Base-by-base conservation (phyloP, 495 filamentous ascomycete species). In the Platismatia glauca region DNA sequence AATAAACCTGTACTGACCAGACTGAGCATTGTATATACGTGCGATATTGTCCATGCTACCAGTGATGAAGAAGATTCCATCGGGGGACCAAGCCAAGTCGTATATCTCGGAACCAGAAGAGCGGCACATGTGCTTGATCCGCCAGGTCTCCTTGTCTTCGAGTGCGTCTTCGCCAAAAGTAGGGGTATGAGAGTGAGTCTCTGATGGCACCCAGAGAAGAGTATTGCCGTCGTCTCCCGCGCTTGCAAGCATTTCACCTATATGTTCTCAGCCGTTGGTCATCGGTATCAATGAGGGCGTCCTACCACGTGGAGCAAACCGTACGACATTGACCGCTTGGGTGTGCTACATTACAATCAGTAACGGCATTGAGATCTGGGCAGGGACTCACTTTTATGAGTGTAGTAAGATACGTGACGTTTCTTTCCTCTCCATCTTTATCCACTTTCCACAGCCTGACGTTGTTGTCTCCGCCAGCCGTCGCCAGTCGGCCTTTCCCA, bases 11-110 rank as follows among this genome's bases (percentile, higher is more conserved):
- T 24, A 20, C 83, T 44, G 75, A 95, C 94, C 94, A 64, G 87
- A 95, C 62, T 89, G 86, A 57, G 93, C 91, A 74, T 96, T 95
- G 79, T 96, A 97, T 64, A 99, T 97, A 50, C 94, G 81, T 55
- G 95, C 92, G 70, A 97, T 85, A 73, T 99, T 99, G 75, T 99
- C 94, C 92, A 97, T 97, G 74, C 95, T 97, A 7, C 94, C 94
- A 24, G 92, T 96, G 65, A 99, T 96, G 77, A 97, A 95, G 76
- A 92, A 96, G 35, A 89, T 80, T 29, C 89, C 93, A 77, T 99
- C 94, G 13, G 94, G 94, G 29, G 94, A 96, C 94, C 94, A 99
- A 46, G 94, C 94, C 62, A 99, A 77, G 71, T 99, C 94, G 71
- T 97, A 99, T 67, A 99, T 97, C 72, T 97, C 94, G 0, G 89